A percentile compares a stretch with the other conserved stretches of the same genome.
Evolutionary conservation across 129 eudicot species (phyloP).

Genomic region (carrot (Daucus carota)): DH1_v3.0 NC_030385.2:11866001-11866500

Average conservation of each 20-base stretch:
- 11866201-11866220: slow-evolving; percentile 8
- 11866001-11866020: slow-evolving; percentile 73
- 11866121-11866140: not conserved
- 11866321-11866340: slow-evolving; percentile 4
- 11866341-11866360: not conserved
- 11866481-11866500: not conserved
- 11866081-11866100: not conserved
- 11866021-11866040: slow-evolving; percentile 53
- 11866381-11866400: not conserved
- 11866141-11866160: not conserved
- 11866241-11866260: slow-evolving; percentile 91
- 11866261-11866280: slow-evolving; percentile 67
- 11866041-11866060: slow-evolving; percentile 73
- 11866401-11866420: not conserved
- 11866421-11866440: not conserved
- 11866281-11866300: slow-evolving; percentile 64
- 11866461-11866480: not conserved
- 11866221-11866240: slow-evolving; percentile 2
- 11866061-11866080: slow-evolving; percentile 61
- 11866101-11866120: not conserved
- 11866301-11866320: slow-evolving; percentile 80
- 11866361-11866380: not conserved
- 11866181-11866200: slow-evolving; percentile 4
- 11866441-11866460: not conserved
- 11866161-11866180: not conserved